Conservation (phyloP, 2,329 filamentous ascomycete genomes). For the Alternaria gaisen region DNA sequence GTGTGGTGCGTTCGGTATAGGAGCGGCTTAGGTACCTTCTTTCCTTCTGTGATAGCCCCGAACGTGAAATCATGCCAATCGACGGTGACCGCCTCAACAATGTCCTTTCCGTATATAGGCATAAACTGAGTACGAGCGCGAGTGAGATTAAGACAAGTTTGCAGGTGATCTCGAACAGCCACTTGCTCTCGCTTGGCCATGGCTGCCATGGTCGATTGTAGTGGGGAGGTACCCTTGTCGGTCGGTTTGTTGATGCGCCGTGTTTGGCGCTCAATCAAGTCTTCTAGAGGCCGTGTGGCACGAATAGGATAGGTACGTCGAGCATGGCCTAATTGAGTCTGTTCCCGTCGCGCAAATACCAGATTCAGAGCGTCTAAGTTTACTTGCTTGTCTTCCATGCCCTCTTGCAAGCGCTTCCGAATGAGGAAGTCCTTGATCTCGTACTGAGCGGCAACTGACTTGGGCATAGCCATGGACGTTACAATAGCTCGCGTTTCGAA, state of each 20-base stretch:
- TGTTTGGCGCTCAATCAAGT: constrained; percentile 76
- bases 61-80: constrained; percentile 52
- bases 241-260: constrained; percentile 60
- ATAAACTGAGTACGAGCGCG: constrained; percentile 79
- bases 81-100: constrained; percentile 79
- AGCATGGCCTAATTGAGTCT: constrained; percentile 62
- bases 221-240: constrained; percentile 65
- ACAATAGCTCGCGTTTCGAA: constrained; percentile 97
- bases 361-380: constrained; percentile 82
- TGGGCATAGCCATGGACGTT: constrained; percentile 92
- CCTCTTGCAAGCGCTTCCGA: constrained; percentile 69
- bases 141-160: constrained; percentile 82
- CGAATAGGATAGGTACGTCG: constrained; percentile 58
- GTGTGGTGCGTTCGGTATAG: constrained; percentile 20
- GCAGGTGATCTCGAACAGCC: constrained; percentile 76
- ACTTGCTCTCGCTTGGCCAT: constrained; percentile 72
- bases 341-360: constrained; percentile 74
- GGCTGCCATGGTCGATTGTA: constrained; percentile 74
- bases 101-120: constrained; percentile 80
- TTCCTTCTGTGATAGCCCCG: constrained; percentile 53
- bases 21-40: constrained; percentile 22
- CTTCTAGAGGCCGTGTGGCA: constrained; percentile 73
- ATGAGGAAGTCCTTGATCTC: constrained; percentile 76
- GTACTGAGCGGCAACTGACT: constrained; percentile 78
- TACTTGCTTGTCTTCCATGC: constrained; percentile 69